Base-by-base conservation (phyloP, 768 basidiomycete genomes). In the Lyophyllum atratum region DNA sequence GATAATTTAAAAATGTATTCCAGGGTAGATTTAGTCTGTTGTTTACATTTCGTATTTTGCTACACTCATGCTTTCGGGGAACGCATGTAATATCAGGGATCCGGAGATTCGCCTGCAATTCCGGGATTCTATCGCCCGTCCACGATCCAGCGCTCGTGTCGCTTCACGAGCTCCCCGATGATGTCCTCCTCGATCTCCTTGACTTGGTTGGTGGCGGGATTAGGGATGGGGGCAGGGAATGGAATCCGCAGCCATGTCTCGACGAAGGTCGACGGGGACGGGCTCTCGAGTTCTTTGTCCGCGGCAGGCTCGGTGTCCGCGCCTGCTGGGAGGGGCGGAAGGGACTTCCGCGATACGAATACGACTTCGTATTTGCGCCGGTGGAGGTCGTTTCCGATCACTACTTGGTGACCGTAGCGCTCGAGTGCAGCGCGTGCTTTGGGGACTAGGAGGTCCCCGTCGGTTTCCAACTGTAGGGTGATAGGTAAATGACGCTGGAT, bases 141-240 rank as follows among this genome's bases (percentile, higher is more conserved):
- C 25, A 65, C 70, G 40, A 89, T 82, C 93, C 95, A 98, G 26
- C 66, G 71, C 4, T 76, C 74, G 72, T 99, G 96, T 59, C 90
- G 80, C 63, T 72, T 76, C 5, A 92, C 83, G 48, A 98, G 75
- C 66, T 92, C 90, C 1, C 67, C 71, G 1, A 98, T 77, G 59
- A 98, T 98, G 54, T 93, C 86, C 66, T 95, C 91, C 70, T 99
- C 96, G 34, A 99, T 98, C 74, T 99, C 96, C 58, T 86, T 86
- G 29, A 74, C 74, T 15, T 72, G 64, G 31, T 62, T 65, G 15
- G 59, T 58, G 1, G 70, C 73, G 8, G 75, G 74, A 1, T 71
- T 65, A 11, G 73, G 68, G 3, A 15, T 37, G 1, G 74, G 64
- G 37, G 70, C 53, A 15, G 73, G 61, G 24, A 76, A 61, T 53